Conservation (phyloP, 2,329 filamentous ascomycete genomes). For the Corynespora cassiicola region DNA sequence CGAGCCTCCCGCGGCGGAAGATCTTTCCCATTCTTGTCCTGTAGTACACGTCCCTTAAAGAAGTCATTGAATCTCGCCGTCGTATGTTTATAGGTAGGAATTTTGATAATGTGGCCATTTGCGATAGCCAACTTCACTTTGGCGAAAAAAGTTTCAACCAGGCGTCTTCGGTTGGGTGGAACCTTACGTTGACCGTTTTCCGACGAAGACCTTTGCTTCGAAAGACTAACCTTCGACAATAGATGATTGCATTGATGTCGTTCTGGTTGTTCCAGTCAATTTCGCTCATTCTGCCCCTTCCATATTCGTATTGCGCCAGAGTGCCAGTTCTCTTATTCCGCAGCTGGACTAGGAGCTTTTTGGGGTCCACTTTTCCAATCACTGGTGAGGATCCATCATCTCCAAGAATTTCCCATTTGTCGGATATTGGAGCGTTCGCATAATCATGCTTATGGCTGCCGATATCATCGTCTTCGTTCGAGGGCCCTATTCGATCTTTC, state of each 20-base stretch:
- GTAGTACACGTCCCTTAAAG: slow-evolving; percentile 11
- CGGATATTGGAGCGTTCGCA: no score
- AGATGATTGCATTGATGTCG: slow-evolving; percentile 4
- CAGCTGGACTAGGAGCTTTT: slow-evolving; percentile 3
- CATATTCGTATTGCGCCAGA: slow-evolving; percentile 1
- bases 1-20: slow-evolving; percentile 1
- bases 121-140: slow-evolving; percentile 14
- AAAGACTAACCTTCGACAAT: slow-evolving; percentile 11
- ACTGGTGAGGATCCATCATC: slow-evolving; percentile 3
- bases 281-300: background rate
- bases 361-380: background rate
- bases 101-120: slow-evolving; percentile 7
- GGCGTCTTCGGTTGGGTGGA: slow-evolving; percentile 15
- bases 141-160: slow-evolving; percentile 17
- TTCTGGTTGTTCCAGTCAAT: slow-evolving; percentile 10
- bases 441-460: no score
- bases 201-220: background rate
- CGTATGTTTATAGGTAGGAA: background rate
- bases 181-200: slow-evolving; percentile 7
- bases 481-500: no score
- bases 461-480: no score
- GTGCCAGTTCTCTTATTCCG: background rate
- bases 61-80: slow-evolving; percentile 10
- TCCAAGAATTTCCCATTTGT: slow-evolving; percentile 5
- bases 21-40: slow-evolving; percentile 4